phyloP scores from a whole-genome alignment of 352 stramenopile genomes.

The Phytophthora boehmeriae region DNA sequence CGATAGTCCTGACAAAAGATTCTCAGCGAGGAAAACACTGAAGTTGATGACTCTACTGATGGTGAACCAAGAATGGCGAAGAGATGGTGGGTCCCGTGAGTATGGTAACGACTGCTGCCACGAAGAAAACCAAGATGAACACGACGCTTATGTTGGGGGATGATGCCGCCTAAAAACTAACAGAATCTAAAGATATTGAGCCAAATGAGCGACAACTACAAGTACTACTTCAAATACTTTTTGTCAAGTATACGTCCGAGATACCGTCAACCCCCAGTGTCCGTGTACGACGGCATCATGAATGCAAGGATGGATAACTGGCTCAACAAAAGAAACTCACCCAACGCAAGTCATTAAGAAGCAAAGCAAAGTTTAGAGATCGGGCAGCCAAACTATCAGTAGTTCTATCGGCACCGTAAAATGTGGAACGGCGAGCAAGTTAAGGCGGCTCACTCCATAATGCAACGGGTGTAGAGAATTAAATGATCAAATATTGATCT shows the following conservation, averaged over 20 bases:
- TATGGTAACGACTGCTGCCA: conserved; percentile 7
- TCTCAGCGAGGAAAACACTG: neutral
- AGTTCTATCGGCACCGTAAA: conserved; percentile 11
- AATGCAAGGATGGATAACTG: conserved; percentile 9
- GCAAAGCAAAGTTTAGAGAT: conserved; percentile 5
- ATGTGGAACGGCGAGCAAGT: conserved; percentile 18
- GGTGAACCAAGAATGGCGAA: neutral
- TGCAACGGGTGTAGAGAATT: too few relatives aligned
- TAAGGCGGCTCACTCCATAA: too few relatives aligned
- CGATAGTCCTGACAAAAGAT: neutral
- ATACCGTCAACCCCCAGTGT: conserved; percentile 7
- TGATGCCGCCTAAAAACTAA: conserved; percentile 7
- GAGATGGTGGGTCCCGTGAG: conserved; percentile 3
- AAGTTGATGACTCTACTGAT: neutral
- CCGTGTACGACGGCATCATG: conserved; percentile 15
- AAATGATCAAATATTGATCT: too few relatives aligned
- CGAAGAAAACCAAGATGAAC: conserved; percentile 16
- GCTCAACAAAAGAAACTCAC: conserved; percentile 6
- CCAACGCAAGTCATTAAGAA: conserved; percentile 22
- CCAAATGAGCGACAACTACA: conserved; percentile 21
- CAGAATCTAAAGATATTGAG: conserved; percentile 17
- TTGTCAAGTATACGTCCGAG: conserved; percentile 15
- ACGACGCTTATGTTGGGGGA: conserved; percentile 10
- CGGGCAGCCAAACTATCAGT: conserved; percentile 12
- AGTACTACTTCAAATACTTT: conserved; percentile 31